Conservation (phyloP, 148 eudicot species). For the Polygonum aviculare region DNA sequence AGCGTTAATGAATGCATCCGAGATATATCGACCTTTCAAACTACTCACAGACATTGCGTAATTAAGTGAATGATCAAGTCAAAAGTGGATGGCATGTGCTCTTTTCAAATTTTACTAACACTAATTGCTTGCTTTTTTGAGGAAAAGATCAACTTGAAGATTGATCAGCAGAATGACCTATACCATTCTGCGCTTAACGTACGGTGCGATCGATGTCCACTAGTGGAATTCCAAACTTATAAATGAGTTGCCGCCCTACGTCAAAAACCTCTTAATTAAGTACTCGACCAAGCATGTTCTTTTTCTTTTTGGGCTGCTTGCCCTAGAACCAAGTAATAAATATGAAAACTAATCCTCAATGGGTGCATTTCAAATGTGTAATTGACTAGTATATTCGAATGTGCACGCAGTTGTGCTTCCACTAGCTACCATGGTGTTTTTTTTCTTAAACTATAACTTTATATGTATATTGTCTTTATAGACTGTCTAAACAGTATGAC, state of each 20-base stretch:
- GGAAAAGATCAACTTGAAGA: not conserved
- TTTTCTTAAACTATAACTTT: not conserved
- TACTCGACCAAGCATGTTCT: not conserved
- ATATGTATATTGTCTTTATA: not conserved
- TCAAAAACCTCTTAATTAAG: not conserved
- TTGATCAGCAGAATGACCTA: not conserved
- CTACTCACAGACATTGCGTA: not conserved
- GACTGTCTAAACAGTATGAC: not conserved
- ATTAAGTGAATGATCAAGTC: not conserved
- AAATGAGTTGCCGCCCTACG: not conserved
- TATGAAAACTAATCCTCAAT: not conserved
- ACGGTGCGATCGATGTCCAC: not conserved
- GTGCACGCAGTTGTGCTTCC: not conserved
- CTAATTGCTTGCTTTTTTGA: not conserved
- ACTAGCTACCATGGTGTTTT: not conserved
- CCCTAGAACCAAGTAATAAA: not conserved
- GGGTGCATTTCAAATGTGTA: slow-evolving; percentile 31
- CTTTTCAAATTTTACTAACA: not conserved
- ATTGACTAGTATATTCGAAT: slow-evolving; percentile 14
- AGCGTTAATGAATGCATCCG: not conserved
- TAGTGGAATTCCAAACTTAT: not conserved
- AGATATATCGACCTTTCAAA: not conserved
- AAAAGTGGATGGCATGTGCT: not conserved
- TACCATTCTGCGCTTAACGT: not conserved
- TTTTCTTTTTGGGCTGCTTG: not conserved